These are phyloP conservation scores for Fagus crenata DNA, from an alignment of 306 rosid species.

Conservation along the genomic window DNA sequence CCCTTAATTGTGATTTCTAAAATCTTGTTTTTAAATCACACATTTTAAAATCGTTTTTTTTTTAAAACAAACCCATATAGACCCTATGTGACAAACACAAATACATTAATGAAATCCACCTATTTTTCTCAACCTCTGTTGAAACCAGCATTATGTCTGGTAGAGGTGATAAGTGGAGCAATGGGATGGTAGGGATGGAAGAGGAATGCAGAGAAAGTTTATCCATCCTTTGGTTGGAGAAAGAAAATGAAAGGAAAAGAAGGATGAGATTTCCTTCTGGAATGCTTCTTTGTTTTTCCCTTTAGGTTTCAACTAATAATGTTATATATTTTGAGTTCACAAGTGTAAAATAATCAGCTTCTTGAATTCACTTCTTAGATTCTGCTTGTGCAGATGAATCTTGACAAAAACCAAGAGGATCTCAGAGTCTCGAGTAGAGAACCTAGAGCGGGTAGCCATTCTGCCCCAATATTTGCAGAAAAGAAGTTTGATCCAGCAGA, in stretches of 20 bases:
- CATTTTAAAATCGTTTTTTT: no score
- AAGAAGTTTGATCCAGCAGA: slow-evolving; percentile 85
- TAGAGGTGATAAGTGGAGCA: neutral
- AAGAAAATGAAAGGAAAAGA: neutral
- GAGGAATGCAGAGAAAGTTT: neutral
- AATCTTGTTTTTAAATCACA: no score
- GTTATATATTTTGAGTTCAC: slow-evolving; percentile 9
- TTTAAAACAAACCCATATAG: no score
- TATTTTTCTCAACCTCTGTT: neutral
- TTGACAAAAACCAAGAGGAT: slow-evolving; percentile 61
- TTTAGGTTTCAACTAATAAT: neutral
- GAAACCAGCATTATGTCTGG: neutral
- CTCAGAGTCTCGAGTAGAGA: slow-evolving; percentile 50
- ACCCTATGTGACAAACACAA: neutral
- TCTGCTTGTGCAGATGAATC: slow-evolving; percentile 47
- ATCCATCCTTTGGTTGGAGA: no score
- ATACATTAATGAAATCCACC: neutral
- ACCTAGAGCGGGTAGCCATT: slow-evolving; percentile 62
- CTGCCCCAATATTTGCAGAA: slow-evolving; percentile 79
- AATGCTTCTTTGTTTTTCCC: neutral
- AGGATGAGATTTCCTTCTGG: slow-evolving; percentile 4
- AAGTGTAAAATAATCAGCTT: slow-evolving; percentile 10
- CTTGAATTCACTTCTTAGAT: slow-evolving; percentile 21
- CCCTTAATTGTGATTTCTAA: no score
- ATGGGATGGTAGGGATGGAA: neutral